Percentiles rank a stretch among this genome's conserved stretches.
Conservation (phyloP, 176 grass and related monocot species). For the Miscanthus lutarioriparius region DNA sequence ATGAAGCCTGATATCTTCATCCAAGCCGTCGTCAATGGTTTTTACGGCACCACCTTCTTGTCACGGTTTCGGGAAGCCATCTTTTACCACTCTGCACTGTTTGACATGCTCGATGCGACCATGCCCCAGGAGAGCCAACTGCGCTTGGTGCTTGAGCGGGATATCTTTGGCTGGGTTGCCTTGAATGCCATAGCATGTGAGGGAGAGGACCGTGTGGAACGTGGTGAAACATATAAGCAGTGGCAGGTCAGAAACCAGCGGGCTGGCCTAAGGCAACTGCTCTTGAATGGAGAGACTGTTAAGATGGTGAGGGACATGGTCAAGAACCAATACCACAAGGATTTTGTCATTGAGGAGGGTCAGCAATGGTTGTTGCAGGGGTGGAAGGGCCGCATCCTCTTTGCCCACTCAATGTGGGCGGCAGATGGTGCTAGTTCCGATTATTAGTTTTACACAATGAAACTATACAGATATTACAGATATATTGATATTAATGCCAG, state of each 20-base stretch:
- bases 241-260: slow-evolving; percentile 39
- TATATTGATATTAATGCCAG: background rate
- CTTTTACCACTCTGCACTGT: slow-evolving; percentile 35
- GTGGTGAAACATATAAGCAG: slow-evolving; percentile 52
- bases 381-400: slow-evolving; percentile 57
- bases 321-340: slow-evolving; percentile 44
- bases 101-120: slow-evolving; percentile 47
- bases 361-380: slow-evolving; percentile 50
- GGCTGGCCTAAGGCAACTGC: slow-evolving; percentile 45
- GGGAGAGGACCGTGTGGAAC: background rate
- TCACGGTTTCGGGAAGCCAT: slow-evolving; percentile 35
- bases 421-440: background rate
- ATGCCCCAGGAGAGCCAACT: background rate
- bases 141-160: slow-evolving; percentile 43
- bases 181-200: slow-evolving; percentile 2
- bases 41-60: background rate
- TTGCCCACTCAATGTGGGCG: slow-evolving; percentile 45
- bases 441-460: background rate
- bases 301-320: slow-evolving; percentile 35
- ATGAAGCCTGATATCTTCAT: background rate
- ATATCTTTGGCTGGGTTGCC: slow-evolving; percentile 16
- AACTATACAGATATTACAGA: too few relatives aligned
- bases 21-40: background rate
- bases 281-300: slow-evolving; percentile 32
- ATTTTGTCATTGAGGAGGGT: slow-evolving; percentile 52